Percentiles rank a stretch among this genome's conserved stretches.
phyloP scores from a whole-genome alignment of 2,329 filamentous ascomycete genomes.

The Trichoderma sp. region DNA sequence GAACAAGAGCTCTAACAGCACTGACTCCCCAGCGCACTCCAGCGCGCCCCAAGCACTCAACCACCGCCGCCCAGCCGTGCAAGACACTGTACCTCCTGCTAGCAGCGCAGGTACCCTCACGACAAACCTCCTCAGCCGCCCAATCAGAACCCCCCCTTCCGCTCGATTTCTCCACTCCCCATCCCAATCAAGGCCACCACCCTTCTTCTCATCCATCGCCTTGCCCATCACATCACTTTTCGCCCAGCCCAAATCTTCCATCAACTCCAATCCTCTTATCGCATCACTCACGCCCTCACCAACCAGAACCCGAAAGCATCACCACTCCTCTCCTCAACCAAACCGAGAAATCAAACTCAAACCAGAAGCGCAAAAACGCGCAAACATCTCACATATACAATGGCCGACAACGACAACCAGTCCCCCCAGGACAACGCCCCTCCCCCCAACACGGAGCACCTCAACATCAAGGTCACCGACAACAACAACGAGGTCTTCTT shows the following conservation, averaged over 20 bases:
- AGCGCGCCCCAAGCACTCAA: not conserved
- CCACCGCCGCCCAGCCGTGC: slow-evolving; percentile 16
- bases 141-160: slow-evolving; percentile 35
- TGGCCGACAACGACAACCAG: slow-evolving; percentile 53
- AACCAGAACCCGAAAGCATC: not conserved
- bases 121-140: slow-evolving; percentile 17
- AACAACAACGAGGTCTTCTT: slow-evolving; percentile 99
- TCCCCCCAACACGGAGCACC: slow-evolving; percentile 68
- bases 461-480: slow-evolving; percentile 99
- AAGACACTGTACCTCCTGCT: slow-evolving; percentile 17
- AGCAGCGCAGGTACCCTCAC: not conserved
- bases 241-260: not conserved
- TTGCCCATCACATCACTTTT: slow-evolving; percentile 20
- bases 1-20: not conserved
- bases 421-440: slow-evolving; percentile 40
- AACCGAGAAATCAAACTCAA: no score
- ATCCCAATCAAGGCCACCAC: slow-evolving; percentile 15
- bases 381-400: slow-evolving; percentile 33
- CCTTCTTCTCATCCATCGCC: slow-evolving; percentile 25
- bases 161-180: slow-evolving; percentile 31
- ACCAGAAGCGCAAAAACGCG: not conserved
- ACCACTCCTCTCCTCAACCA: not conserved
- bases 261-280: not conserved
- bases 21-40: not conserved
- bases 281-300: not conserved